Percentiles rank a stretch among this genome's conserved stretches.
These are phyloP conservation scores for Acanthamoeba healyi DNA, from an alignment of 208 protist genomes.

Conservation along the genomic window DNA sequence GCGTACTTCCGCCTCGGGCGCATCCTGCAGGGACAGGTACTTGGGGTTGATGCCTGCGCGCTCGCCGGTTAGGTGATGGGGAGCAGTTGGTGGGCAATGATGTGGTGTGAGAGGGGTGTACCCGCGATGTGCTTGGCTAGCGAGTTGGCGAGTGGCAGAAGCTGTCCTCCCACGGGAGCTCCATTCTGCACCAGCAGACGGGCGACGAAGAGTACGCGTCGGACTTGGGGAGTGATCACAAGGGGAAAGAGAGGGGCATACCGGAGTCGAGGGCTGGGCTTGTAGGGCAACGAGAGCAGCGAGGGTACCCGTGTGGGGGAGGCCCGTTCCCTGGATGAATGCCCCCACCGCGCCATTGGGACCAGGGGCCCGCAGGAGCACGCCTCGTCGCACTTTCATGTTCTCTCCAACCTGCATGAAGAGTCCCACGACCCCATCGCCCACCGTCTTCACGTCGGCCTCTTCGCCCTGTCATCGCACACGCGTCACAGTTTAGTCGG, in stretches of 20 bases:
- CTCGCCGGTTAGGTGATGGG: no score
- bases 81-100: no score
- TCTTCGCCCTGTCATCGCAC: background rate
- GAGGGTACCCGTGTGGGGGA: constrained; percentile 14
- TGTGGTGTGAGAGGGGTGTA: background rate
- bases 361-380: background rate
- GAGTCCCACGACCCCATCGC: background rate
- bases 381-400: constrained; percentile 31
- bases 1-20: background rate
- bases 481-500: no score
- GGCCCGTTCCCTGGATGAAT: constrained; percentile 43
- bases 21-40: background rate
- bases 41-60: background rate
- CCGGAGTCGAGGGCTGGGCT: background rate
- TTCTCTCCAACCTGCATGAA: constrained; percentile 74
- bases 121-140: constrained; percentile 47
- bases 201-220: no score
- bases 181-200: no score
- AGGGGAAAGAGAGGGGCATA: background rate
- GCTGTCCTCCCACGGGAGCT: background rate
- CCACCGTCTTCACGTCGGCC: no score
- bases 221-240: background rate
- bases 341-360: background rate
- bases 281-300: constrained; percentile 13
- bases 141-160: constrained; percentile 16